These are phyloP conservation scores for Rhodofomes roseus DNA, from an alignment of 1,284 basidiomycete species.

Conservation along the genomic window DNA sequence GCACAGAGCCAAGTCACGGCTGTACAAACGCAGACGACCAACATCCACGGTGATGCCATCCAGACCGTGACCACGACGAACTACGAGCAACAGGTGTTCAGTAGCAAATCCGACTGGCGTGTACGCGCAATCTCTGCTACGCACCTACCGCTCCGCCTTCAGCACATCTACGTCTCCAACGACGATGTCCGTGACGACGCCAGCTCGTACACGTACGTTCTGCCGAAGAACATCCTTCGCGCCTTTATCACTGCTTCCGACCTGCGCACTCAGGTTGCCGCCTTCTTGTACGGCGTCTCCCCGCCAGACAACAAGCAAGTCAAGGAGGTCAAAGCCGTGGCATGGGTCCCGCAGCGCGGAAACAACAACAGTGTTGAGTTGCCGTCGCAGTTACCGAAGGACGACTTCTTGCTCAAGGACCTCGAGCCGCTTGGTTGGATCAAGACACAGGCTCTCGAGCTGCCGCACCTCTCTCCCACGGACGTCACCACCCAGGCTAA, in stretches of 20 bases:
- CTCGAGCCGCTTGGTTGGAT: conserved; percentile 97
- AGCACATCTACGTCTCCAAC: conserved; percentile 98
- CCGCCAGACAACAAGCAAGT: conserved; percentile 97
- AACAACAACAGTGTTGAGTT: conserved; percentile 93
- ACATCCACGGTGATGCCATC: conserved; percentile 96
- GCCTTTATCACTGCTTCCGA: conserved; percentile 95
- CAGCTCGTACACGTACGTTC: conserved; percentile 89
- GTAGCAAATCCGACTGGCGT: conserved; percentile 99
- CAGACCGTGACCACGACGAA: conserved; percentile 96
- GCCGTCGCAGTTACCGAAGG: conserved; percentile 82
- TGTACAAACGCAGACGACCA: conserved; percentile 96
- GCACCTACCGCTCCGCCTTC: conserved; percentile 92
- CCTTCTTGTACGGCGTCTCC: conserved; percentile 89
- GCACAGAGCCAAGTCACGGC: conserved; percentile 96
- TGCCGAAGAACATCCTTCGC: conserved; percentile 96
- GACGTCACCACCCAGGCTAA: conserved; percentile 97
- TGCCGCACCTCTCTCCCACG: conserved; percentile 87
- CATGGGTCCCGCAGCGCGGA: conserved; percentile 94
- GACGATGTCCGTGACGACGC: conserved; percentile 99
- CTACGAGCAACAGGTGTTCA: conserved; percentile 97
- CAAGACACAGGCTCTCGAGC: conserved; percentile 93
- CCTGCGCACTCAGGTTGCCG: conserved; percentile 94
- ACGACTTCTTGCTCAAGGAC: conserved; percentile 93
- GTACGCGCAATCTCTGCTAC: conserved; percentile 95
- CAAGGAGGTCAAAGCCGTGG: conserved; percentile 97